phyloP scores from a whole-genome alignment of 2,329 filamentous ascomycete genomes.

The Colletotrichum musae region DNA sequence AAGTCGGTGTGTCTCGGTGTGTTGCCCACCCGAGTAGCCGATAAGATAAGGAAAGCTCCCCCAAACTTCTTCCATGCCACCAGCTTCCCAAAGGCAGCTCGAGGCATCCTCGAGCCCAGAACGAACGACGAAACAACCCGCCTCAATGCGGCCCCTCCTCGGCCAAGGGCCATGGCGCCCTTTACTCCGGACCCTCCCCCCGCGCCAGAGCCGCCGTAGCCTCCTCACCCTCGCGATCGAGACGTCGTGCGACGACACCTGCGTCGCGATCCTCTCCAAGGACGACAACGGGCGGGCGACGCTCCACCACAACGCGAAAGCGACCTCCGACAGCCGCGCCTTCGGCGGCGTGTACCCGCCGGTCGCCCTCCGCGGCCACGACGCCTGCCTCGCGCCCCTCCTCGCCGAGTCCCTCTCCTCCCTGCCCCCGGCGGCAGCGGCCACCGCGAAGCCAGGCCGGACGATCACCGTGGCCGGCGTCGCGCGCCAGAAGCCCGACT shows the following conservation, averaged over 20 bases:
- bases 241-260: conserved; percentile 93
- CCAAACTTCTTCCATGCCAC: not conserved
- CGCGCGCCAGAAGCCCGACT: conserved; percentile 73
- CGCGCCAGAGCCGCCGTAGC: conserved; percentile 42
- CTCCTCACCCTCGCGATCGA: conserved; percentile 81
- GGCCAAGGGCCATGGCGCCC: conserved; percentile 20
- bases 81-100: not conserved
- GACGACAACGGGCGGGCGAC: conserved; percentile 57
- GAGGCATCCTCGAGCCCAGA: not conserved
- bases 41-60: conserved; percentile 37
- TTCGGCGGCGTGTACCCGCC: conserved; percentile 87
- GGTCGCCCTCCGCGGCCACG: conserved; percentile 82
- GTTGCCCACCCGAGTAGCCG: not conserved
- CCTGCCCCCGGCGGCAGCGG: conserved; percentile 56
- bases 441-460: conserved; percentile 19
- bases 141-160: conserved; percentile 17
- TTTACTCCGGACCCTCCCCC: too few relatives aligned
- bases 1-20: conserved; percentile 31
- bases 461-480: conserved; percentile 39
- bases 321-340: conserved; percentile 83
- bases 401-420: conserved; percentile 73
- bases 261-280: conserved; percentile 84
- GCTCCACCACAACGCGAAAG: conserved; percentile 84
- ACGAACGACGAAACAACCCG: not conserved
- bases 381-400: conserved; percentile 76